phyloP scores from a whole-genome alignment of 805 yeast species.

The Nakazawaea anatomiae region DNA sequence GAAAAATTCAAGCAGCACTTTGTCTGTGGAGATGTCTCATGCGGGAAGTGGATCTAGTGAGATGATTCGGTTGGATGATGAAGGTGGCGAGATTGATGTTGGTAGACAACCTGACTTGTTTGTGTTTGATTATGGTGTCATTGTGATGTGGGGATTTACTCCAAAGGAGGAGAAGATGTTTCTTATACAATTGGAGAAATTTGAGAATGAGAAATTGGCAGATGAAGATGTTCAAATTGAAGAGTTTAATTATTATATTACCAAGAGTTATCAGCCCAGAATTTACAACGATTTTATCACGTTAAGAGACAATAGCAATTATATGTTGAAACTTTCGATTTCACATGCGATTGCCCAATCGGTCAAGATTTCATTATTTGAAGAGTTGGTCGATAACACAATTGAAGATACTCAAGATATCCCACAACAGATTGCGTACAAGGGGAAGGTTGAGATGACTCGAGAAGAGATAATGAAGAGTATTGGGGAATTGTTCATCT shows the following conservation, averaged over 20 bases:
- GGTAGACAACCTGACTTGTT: slow-evolving; percentile 77
- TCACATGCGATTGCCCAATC: slow-evolving; percentile 96
- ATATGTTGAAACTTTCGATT: slow-evolving; percentile 86
- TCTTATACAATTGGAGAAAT: slow-evolving; percentile 77
- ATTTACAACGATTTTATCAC: slow-evolving; percentile 94
- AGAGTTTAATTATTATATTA: slow-evolving; percentile 91
- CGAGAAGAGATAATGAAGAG: slow-evolving; percentile 95
- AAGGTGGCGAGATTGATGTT: slow-evolving; percentile 91
- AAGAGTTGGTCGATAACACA: slow-evolving; percentile 93
- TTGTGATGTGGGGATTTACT: slow-evolving; percentile 94
- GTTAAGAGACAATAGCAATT: slow-evolving; percentile 80
- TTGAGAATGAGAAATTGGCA: slow-evolving; percentile 87
- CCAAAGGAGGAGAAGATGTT: slow-evolving; percentile 78
- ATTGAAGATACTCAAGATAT: slow-evolving; percentile 96
- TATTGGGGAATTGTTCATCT: slow-evolving; percentile 90
- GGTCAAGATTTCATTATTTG: slow-evolving; percentile 91
- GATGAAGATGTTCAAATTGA: slow-evolving; percentile 90
- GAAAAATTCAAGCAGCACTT: neutral
- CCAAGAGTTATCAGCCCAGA: slow-evolving; percentile 91
- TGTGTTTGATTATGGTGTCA: slow-evolving; percentile 94
- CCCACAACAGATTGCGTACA: slow-evolving; percentile 90
- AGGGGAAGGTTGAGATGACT: slow-evolving; percentile 93
- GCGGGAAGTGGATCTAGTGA: slow-evolving; percentile 10
- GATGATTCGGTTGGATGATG: slow-evolving; percentile 74
- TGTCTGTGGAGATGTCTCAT: neutral